A percentile compares a stretch with the other conserved stretches of the same genome.
phyloP scores from a whole-genome alignment of 352 stramenopile species.

The Pythium guiyangense region DNA sequence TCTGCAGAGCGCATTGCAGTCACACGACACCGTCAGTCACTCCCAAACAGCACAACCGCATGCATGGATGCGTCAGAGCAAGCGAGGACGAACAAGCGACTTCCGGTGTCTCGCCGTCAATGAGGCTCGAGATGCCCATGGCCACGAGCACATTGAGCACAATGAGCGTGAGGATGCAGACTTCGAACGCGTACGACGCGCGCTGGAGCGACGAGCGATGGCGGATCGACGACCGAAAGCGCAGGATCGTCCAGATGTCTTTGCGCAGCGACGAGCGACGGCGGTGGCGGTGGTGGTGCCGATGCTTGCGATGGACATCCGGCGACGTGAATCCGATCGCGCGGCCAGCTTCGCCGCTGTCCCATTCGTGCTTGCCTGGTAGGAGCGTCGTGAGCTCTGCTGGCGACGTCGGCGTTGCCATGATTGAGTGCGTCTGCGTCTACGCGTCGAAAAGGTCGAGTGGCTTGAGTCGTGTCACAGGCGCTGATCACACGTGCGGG shows the following conservation, averaged over 20 bases:
- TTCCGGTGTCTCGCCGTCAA: conserved; percentile 12
- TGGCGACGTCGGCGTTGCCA: neutral
- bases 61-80: neutral
- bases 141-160: conserved; percentile 72
- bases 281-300: neutral
- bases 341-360: conserved; percentile 16
- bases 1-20: conserved; percentile 14
- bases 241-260: conserved; percentile 73
- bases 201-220: conserved; percentile 55
- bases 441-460: no score
- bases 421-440: no score
- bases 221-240: conserved; percentile 63
- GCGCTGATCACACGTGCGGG: no score
- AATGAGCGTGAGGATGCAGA: conserved; percentile 69
- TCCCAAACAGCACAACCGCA: neutral
- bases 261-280: conserved; percentile 27
- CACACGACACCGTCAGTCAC: neutral
- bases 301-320: neutral
- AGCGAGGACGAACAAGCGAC: conserved; percentile 7
- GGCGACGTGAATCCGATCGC: conserved; percentile 13
- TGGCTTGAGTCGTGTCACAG: no score
- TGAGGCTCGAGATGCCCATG: conserved; percentile 50
- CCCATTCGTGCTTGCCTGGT: conserved; percentile 24
- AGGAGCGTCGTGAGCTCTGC: conserved; percentile 21
- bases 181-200: conserved; percentile 62